These are phyloP conservation scores for Carex parvula DNA, from an alignment of 176 grass and related monocot species.

Conservation along the genomic window DNA sequence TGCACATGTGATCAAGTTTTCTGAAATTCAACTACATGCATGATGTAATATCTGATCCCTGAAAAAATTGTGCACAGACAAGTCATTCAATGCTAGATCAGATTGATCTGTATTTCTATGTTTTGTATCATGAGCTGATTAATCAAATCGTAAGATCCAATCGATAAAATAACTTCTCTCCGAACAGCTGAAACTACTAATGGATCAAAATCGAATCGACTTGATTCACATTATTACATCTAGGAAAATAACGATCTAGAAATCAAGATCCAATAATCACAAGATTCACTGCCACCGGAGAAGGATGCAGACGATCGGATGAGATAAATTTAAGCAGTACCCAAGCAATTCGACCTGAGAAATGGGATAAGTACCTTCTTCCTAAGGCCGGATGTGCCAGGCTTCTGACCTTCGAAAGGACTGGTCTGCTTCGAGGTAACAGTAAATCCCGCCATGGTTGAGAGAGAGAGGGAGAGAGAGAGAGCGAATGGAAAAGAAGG, in stretches of 20 bases:
- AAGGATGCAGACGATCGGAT: neutral
- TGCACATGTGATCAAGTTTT: neutral
- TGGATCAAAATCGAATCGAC: neutral
- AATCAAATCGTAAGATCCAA: slow-evolving; percentile 10
- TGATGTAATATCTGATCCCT: neutral
- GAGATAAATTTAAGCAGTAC: neutral
- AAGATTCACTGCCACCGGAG: neutral
- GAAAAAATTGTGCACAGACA: neutral
- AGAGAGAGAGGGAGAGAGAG: neutral
- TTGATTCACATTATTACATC: neutral
- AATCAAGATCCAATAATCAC: slow-evolving; percentile 30
- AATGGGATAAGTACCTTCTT: slow-evolving; percentile 60
- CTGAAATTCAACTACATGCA: neutral
- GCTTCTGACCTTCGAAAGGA: slow-evolving; percentile 94
- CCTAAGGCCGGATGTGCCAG: slow-evolving; percentile 90
- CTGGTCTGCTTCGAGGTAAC: slow-evolving; percentile 55
- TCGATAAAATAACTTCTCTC: neutral
- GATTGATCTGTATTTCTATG: neutral
- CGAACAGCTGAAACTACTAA: neutral
- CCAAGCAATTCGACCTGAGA: too few species aligned
- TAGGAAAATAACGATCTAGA: neutral
- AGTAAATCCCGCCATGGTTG: slow-evolving; percentile 54
- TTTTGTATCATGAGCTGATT: neutral
- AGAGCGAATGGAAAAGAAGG: slow-evolving; percentile 23
- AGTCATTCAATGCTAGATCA: slow-evolving; percentile 2